Evolutionary conservation across 2,329 filamentous ascomycete genomes (phyloP), one percentile per base, ranked within the genome.

Genomic region (Ophiostoma sp.): DNA sequence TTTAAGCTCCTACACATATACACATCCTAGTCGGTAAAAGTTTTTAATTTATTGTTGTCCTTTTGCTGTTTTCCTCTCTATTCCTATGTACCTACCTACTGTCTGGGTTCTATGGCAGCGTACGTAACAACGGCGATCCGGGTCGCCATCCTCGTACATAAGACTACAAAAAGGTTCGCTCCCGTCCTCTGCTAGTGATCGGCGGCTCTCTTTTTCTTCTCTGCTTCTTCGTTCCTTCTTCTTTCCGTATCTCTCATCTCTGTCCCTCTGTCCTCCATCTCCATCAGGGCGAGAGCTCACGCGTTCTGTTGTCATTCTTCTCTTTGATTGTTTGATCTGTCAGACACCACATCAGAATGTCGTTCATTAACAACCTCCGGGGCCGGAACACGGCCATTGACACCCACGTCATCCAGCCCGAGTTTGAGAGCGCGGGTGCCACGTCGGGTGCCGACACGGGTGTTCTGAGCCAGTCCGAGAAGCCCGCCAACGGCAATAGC

Each of bases 331-430:
- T 55, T 27, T 55, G 27, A 49, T 18, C 47, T 55, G 27, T 5
- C 9, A 27, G 8, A 55, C 27, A 14, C 27, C 55, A 12, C 55
- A 38, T n/a, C n/a, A 63, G 40, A 38, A 71, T 71, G 69, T 66
- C 68, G 47, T 47, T 71, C 45, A 52, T 71, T 60, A 41, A 58
- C 1, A 47, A 64, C 44, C 60, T 69, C 12, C 68, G 66, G n/a
- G 52, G 58, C 44, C 69, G 69, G 62, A 62, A 62, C 40, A 41
- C 42, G 11, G 66, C 52, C 18, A 62, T 67, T 16, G 68, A 66
- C 18, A 5, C 7, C 8, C 68, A 47, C 12, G 68, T 68, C 40
- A 16, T 69, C 18, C 41, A 44, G 16, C 68, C 66, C 27, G 14
- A 4, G 2, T 12, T 66, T 9, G 18, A 47, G 5, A 58, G 12